Percentiles rank a stretch among this genome's conserved stretches.
These are phyloP conservation scores for Strobilomyces echinocephalus DNA, from an alignment of 768 basidiomycete species.

Conservation along the genomic window DNA sequence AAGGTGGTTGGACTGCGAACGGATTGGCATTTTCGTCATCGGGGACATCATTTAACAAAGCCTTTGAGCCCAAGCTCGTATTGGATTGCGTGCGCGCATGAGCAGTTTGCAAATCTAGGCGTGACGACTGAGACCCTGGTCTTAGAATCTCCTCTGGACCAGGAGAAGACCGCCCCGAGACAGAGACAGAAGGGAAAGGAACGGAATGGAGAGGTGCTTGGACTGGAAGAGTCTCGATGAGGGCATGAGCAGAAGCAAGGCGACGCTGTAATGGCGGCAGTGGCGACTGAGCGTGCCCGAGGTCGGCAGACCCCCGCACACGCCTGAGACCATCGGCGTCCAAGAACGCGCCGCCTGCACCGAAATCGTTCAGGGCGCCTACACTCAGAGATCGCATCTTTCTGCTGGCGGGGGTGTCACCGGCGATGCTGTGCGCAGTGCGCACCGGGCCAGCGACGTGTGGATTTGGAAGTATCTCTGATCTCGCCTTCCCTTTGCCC, in stretches of 20 bases:
- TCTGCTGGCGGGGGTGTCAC: slow-evolving; percentile 37
- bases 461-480: slow-evolving; percentile 42
- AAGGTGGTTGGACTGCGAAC: slow-evolving; percentile 34
- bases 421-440: slow-evolving; percentile 40
- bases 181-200: slow-evolving; percentile 60
- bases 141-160: slow-evolving; percentile 36
- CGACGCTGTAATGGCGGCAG: slow-evolving; percentile 42
- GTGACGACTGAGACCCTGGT: slow-evolving; percentile 32
- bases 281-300: slow-evolving; percentile 41
- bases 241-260: slow-evolving; percentile 46
- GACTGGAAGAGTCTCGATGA: slow-evolving; percentile 40
- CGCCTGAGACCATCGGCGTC: slow-evolving; percentile 41
- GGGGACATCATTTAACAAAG: slow-evolving; percentile 38
- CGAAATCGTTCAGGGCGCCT: slow-evolving; percentile 54
- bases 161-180: slow-evolving; percentile 45
- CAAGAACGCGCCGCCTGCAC: slow-evolving; percentile 43
- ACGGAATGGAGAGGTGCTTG: slow-evolving; percentile 45
- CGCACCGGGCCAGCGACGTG: slow-evolving; percentile 35
- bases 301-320: slow-evolving; percentile 57
- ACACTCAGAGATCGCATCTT: slow-evolving; percentile 62
- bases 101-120: slow-evolving; percentile 27
- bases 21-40: slow-evolving; percentile 31
- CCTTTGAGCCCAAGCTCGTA: slow-evolving; percentile 47
- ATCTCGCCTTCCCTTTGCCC: slow-evolving; percentile 36
- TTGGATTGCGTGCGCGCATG: slow-evolving; percentile 49